A percentile compares a stretch with the other conserved stretches of the same genome.
Conservation (phyloP, 78 protist species). For the Dictyostelium capitatum region DNA sequence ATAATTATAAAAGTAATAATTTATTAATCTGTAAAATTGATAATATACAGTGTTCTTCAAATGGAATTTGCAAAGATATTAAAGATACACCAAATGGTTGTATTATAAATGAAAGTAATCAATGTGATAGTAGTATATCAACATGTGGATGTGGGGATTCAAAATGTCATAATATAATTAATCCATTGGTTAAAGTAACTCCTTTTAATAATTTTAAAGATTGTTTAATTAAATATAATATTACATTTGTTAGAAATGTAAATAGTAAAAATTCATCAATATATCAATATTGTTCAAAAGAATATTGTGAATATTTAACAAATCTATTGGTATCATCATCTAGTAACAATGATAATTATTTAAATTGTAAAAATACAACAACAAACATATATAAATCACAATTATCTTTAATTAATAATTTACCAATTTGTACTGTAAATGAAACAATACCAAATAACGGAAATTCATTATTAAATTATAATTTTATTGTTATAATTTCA, state of each 20-base stretch:
- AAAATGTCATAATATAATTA: not conserved
- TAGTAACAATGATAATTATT: too few species aligned
- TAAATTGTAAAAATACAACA: too few species aligned
- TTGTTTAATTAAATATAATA: not conserved
- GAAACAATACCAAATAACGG: too few species aligned
- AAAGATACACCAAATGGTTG: not conserved
- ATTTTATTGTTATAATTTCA: too few species aligned
- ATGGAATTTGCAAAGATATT: not conserved
- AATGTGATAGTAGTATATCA: not conserved
- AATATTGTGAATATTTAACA: constrained; percentile 5
- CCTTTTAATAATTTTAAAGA: not conserved
- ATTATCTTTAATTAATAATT: too few species aligned
- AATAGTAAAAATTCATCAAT: not conserved
- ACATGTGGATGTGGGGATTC: not conserved
- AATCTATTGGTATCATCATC: too few species aligned
- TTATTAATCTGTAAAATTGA: too few species aligned
- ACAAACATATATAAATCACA: too few species aligned
- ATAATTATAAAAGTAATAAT: not conserved
- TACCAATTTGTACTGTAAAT: too few species aligned
- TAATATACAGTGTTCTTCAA: not conserved
- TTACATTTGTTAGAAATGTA: not conserved
- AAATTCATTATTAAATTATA: too few species aligned
- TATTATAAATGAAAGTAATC: not conserved
- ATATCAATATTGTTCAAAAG: not conserved
- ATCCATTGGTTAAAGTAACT: not conserved